Percentiles rank a stretch among this genome's conserved stretches.
phyloP scores from a whole-genome alignment of 78 protist species.

The Speleostelium caveatum region DNA sequence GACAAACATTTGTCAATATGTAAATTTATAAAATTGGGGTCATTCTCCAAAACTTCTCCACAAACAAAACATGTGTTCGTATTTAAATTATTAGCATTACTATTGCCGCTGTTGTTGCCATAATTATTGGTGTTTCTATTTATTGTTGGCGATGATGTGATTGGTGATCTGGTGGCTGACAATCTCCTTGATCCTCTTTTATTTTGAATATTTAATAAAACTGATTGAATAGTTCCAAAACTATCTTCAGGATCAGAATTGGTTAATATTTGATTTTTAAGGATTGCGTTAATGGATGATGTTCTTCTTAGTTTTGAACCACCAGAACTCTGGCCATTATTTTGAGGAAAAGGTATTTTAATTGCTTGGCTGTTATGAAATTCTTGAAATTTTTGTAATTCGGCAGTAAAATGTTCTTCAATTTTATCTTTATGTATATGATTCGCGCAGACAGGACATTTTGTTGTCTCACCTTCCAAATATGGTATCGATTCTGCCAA shows the following conservation, averaged over 20 bases:
- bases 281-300: no score
- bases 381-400: slow-evolving; percentile 5
- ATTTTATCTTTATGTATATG: neutral
- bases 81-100: neutral
- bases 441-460: slow-evolving; percentile 10
- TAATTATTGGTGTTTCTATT: no score
- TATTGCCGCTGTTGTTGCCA: neutral
- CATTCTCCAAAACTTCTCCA: neutral
- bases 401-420: slow-evolving; percentile 4
- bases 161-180: slow-evolving; percentile 4
- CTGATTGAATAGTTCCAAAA: no score
- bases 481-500: no score
- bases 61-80: slow-evolving; percentile 34
- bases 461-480: no score
- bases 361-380: no score
- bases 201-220: no score
- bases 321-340: no score
- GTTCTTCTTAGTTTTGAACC: no score
- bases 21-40: neutral
- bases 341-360: no score
- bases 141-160: slow-evolving; percentile 8
- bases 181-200: neutral
- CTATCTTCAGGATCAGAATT: no score
- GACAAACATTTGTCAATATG: slow-evolving; percentile 49
- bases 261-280: no score